These are phyloP conservation scores for Alnus glutinosa DNA, from an alignment of 306 rosid species.

Conservation along the genomic window DNA sequence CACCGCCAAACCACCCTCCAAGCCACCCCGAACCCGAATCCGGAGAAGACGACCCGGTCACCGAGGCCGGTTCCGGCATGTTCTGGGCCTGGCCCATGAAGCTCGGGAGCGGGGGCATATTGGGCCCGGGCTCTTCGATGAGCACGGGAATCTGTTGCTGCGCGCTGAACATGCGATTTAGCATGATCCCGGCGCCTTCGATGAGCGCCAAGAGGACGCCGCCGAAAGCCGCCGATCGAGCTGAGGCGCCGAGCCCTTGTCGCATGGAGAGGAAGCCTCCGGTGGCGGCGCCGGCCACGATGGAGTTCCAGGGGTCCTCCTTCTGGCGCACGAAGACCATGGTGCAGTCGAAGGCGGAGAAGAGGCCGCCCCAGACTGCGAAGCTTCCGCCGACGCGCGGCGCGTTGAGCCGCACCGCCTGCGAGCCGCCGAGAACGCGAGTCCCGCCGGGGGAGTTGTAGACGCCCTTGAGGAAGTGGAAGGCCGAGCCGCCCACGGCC, in stretches of 20 bases:
- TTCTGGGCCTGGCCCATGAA: constrained; percentile 28
- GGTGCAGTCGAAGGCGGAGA: constrained; percentile 82
- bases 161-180: constrained; percentile 57
- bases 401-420: constrained; percentile 83
- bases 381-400: constrained; percentile 84
- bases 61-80: constrained; percentile 21
- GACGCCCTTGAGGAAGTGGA: constrained; percentile 73
- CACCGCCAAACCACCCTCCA: constrained; percentile 59
- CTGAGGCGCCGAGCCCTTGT: constrained; percentile 60
- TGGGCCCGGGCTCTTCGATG: constrained; percentile 54
- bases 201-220: constrained; percentile 74
- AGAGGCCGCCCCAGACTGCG: constrained; percentile 90
- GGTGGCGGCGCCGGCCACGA: constrained; percentile 81
- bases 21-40: constrained; percentile 37
- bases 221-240: constrained; percentile 61
- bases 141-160: constrained; percentile 63
- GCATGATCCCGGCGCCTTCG: constrained; percentile 92
- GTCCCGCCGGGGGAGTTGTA: constrained; percentile 74
- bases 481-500: constrained; percentile 85
- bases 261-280: constrained; percentile 88
- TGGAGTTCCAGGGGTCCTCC: constrained; percentile 96
- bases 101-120: constrained; percentile 38
- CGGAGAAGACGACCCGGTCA: constrained; percentile 5
- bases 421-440: constrained; percentile 66
- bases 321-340: constrained; percentile 85